Percentiles rank a stretch among this genome's conserved stretches.
Conservation (phyloP, 1,284 basidiomycete genomes). For the Sporisorium iseilematis-ciliati region DNA sequence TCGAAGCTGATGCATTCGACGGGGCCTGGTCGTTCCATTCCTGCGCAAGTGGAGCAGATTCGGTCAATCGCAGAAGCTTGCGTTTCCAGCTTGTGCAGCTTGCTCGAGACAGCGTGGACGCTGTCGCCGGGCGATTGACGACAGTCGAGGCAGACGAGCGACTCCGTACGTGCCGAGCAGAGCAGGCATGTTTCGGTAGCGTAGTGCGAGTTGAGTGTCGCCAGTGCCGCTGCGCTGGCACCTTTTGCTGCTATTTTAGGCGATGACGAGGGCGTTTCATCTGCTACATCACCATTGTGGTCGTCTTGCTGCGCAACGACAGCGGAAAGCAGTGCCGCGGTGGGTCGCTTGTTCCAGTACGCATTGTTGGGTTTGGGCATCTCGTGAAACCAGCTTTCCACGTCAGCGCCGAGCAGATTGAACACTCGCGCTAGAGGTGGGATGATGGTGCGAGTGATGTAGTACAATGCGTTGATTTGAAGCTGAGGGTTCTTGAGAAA, state of each 20-base stretch:
- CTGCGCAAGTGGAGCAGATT: conserved; percentile 57
- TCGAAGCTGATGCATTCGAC: conserved; percentile 62
- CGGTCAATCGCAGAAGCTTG: conserved; percentile 38
- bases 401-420: conserved; percentile 89
- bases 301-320: conserved; percentile 19
- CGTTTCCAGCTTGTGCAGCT: conserved; percentile 33
- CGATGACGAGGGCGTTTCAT: neutral
- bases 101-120: conserved; percentile 22
- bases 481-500: conserved; percentile 79
- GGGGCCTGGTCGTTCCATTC: conserved; percentile 16
- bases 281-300: neutral
- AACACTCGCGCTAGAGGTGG: conserved; percentile 91
- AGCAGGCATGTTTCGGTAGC: conserved; percentile 78
- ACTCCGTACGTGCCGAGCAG: conserved; percentile 75
- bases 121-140: conserved; percentile 26
- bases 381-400: conserved; percentile 86
- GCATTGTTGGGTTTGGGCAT: conserved; percentile 75
- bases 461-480: conserved; percentile 86
- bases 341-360: conserved; percentile 31
- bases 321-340: conserved; percentile 13
- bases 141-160: conserved; percentile 68
- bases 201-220: conserved; percentile 82
- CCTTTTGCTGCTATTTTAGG: neutral
- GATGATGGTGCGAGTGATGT: conserved; percentile 87
- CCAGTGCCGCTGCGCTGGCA: conserved; percentile 65